Percentiles rank a stretch among this genome's conserved stretches.
Evolutionary conservation across 805 yeast genomes (phyloP).

Genomic region (Wickerhamiella occidentalis): DNA sequence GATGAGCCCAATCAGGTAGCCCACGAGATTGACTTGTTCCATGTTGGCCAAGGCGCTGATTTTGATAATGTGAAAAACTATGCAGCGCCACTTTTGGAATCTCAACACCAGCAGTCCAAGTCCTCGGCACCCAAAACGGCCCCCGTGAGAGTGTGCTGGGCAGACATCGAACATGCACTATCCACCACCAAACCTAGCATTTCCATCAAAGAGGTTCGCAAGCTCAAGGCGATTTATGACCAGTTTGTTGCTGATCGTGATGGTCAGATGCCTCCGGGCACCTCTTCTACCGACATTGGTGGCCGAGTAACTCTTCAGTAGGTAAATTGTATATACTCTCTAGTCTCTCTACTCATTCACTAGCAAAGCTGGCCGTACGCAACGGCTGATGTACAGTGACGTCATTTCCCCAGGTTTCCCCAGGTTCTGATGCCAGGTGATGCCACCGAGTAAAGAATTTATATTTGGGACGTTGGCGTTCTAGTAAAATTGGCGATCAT

Average conservation of each 20-base stretch:
- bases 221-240: conserved; percentile 50
- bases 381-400: background rate
- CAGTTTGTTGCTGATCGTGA: conserved; percentile 68
- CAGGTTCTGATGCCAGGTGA: too few relatives aligned
- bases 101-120: background rate
- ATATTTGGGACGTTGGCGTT: too few relatives aligned
- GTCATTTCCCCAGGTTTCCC: conserved; percentile 2
- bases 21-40: conserved; percentile 13
- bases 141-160: conserved; percentile 36
- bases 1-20: background rate
- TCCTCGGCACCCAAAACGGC: background rate
- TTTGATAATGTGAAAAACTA: conserved; percentile 11
- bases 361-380: too few relatives aligned
- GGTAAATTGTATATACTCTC: background rate
- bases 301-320: conserved; percentile 50
- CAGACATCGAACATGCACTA: conserved; percentile 51
- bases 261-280: conserved; percentile 81
- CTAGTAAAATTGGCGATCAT: too few relatives aligned
- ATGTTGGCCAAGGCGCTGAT: conserved; percentile 15
- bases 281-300: conserved; percentile 68
- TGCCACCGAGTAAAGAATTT: too few relatives aligned
- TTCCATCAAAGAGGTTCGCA: conserved; percentile 53
- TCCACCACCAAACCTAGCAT: conserved; percentile 82
- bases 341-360: background rate
- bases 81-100: background rate